phyloP scores from a whole-genome alignment of 2,329 filamentous ascomycete species.

The Sporothrix mexicana region DNA sequence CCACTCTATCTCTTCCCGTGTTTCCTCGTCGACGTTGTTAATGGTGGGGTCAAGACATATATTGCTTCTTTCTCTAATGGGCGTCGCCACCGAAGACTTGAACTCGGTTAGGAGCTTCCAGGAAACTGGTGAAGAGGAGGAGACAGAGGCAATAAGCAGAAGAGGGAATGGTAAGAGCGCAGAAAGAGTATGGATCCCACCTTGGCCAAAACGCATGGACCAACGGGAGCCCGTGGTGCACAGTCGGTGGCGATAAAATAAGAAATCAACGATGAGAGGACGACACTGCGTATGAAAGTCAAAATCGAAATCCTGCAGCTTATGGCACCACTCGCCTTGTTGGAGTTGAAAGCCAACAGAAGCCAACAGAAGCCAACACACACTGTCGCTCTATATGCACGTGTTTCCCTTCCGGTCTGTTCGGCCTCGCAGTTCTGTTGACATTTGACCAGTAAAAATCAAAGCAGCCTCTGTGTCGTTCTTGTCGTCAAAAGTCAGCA shows the following conservation, averaged over 20 bases:
- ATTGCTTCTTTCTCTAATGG: background rate
- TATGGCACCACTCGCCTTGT: conserved; percentile 16
- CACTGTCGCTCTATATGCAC: background rate
- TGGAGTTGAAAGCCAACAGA: background rate
- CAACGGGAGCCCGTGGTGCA: conserved; percentile 7
- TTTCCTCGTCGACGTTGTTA: conserved; percentile 2
- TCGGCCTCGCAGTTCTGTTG: background rate
- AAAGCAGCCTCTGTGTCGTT: background rate
- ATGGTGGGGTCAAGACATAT: background rate
- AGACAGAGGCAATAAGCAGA: too few relatives aligned
- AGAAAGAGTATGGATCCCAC: too few relatives aligned
- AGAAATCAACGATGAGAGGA: background rate
- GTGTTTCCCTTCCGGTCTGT: conserved; percentile 9
- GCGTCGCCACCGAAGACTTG: background rate
- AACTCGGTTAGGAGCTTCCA: background rate
- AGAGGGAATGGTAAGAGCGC: too few relatives aligned
- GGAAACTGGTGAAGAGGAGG: background rate
- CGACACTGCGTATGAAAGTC: too few relatives aligned
- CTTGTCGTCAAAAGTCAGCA: background rate
- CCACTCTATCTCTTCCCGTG: background rate
- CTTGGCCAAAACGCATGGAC: conserved; percentile 10
- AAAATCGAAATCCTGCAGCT: conserved; percentile 3
- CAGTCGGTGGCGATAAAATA: conserved; percentile 19
- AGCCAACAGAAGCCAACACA: background rate
- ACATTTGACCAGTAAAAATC: background rate